These are phyloP conservation scores for Medicago lupulina DNA, from an alignment of 306 rosid genomes.

Conservation along the genomic window DNA sequence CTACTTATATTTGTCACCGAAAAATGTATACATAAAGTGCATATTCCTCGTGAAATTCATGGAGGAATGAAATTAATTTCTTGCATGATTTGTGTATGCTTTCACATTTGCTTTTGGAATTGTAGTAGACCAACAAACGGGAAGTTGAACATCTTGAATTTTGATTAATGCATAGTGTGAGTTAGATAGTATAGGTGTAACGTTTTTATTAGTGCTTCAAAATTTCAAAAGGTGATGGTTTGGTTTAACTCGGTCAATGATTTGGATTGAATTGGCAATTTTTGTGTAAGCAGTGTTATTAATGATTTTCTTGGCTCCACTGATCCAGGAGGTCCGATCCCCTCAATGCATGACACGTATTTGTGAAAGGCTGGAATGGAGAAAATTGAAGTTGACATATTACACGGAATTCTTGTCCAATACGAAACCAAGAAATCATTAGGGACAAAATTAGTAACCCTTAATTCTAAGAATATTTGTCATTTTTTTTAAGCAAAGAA, in stretches of 20 bases:
- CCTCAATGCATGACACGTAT: constrained; percentile 3
- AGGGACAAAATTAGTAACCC: not conserved
- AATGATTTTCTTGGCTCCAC: constrained; percentile 1
- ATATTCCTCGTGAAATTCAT: constrained; percentile 14
- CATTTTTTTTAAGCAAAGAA: not conserved
- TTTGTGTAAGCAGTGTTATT: not conserved
- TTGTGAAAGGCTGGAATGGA: constrained; percentile 16
- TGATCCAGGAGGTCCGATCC: not conserved
- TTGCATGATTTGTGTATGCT: not conserved
- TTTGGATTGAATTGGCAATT: not conserved
- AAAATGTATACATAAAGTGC: too few species aligned
- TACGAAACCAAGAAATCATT: not conserved
- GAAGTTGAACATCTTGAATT: constrained; percentile 4
- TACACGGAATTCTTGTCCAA: not conserved
- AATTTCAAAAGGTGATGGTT: not conserved
- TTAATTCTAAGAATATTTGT: not conserved
- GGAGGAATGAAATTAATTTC: constrained; percentile 9
- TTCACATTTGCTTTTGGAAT: constrained; percentile 26
- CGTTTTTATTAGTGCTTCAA: not conserved
- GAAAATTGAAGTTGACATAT: not conserved
- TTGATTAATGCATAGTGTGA: not conserved
- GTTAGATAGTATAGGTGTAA: not conserved
- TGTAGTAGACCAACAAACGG: not conserved
- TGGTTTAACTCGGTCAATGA: not conserved
- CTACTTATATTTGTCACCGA: too few species aligned